A percentile compares a stretch with the other conserved stretches of the same genome.
phyloP scores from a whole-genome alignment of 495 filamentous ascomycete genomes.

The Neurospora sp. region DNA sequence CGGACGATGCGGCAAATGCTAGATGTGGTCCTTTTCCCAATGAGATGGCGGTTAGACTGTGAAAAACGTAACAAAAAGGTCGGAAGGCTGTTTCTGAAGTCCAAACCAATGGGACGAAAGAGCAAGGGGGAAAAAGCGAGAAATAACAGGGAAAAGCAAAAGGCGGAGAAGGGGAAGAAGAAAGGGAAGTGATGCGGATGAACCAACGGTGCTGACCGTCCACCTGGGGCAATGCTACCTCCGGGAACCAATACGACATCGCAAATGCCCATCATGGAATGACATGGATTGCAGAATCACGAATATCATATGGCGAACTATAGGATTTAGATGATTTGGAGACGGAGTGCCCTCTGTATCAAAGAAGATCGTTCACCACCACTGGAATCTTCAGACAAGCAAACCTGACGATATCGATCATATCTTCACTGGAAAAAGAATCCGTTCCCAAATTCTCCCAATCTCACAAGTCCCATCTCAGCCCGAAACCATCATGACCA shows the following conservation, averaged over 20 bases:
- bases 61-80: too few relatives aligned
- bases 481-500: not conserved
- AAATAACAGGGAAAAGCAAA: too few relatives aligned
- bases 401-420: not conserved
- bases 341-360: not conserved
- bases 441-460: not conserved
- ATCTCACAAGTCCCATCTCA: not conserved
- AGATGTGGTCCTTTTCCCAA: too few relatives aligned
- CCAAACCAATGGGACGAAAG: too few relatives aligned
- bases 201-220: not conserved
- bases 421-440: not conserved
- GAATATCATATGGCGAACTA: not conserved
- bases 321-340: not conserved
- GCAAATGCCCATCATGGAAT: not conserved
- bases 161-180: too few relatives aligned
- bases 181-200: too few relatives aligned
- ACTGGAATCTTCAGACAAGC: not conserved
- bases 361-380: not conserved
- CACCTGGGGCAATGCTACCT: not conserved
- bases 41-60: too few relatives aligned
- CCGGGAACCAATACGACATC: not conserved
- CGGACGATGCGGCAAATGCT: too few relatives aligned
- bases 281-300: not conserved
- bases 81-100: too few relatives aligned
- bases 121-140: too few relatives aligned